phyloP scores from a whole-genome alignment of 345 rosid species.

The Aurinia saxatilis region DNA sequence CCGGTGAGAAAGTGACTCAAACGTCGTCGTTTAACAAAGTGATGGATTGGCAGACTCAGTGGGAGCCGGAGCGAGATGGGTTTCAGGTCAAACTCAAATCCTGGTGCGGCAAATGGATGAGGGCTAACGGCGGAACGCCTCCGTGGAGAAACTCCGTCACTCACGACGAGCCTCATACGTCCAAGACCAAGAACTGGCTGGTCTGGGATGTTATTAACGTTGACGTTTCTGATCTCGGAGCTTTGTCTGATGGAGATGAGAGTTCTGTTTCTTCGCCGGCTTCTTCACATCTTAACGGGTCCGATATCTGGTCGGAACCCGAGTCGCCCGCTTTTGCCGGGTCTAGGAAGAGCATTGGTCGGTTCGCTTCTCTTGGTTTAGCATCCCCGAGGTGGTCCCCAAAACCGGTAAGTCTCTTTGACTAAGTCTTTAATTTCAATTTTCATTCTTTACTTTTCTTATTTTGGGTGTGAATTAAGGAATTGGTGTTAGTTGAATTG shows the following conservation, averaged over 20 bases:
- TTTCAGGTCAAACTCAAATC: constrained; percentile 51
- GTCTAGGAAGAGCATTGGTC: constrained; percentile 30
- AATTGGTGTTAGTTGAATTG: not conserved
- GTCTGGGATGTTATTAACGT: constrained; percentile 69
- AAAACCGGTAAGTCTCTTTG: constrained; percentile 46
- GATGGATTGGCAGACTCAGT: constrained; percentile 56
- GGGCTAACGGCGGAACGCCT: constrained; percentile 82
- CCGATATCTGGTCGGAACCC: constrained; percentile 20
- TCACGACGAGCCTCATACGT: constrained; percentile 65
- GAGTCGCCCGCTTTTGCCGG: constrained; percentile 35
- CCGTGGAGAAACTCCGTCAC: constrained; percentile 94
- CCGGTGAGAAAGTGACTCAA: constrained; percentile 66
- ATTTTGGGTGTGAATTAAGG: not conserved
- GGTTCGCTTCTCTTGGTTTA: constrained; percentile 34
- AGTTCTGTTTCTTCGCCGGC: constrained; percentile 56
- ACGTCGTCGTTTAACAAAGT: constrained; percentile 29
- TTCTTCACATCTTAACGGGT: constrained; percentile 30
- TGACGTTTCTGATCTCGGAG: constrained; percentile 33
- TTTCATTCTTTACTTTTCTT: not conserved
- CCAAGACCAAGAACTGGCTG: constrained; percentile 59
- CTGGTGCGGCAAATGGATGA: constrained; percentile 65
- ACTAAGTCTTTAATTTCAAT: constrained; percentile 10
- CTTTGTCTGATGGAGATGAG: constrained; percentile 38
- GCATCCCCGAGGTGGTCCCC: constrained; percentile 36
- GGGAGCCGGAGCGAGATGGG: constrained; percentile 79